Evolutionary conservation across 177 flowering plant species (phyloP), one percentile per base, ranked within the genome.

Genomic region (Vitis hybrid): DNA sequence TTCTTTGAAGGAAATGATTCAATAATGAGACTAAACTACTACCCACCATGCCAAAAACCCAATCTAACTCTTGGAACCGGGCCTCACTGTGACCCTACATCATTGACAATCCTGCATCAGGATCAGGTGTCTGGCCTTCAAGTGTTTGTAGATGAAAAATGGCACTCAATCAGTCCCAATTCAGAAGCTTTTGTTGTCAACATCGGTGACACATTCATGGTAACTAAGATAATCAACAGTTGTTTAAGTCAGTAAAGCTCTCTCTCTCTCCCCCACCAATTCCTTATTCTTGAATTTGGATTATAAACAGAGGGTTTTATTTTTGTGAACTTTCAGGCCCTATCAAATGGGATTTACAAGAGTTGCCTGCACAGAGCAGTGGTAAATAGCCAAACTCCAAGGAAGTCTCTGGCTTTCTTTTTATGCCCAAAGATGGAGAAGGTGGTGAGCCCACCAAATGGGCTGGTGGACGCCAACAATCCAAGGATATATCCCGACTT

Each of bases 11-110:
- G 78, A 10, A 82, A 84, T 60, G 89, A 89, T 58, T 88, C 93
- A 0, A 78, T 88, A 29, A 77, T 87, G 86, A 80, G 90, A 56
- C 66, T 87, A 21, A 88, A 88, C 67, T 81, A 83, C 77, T 89
- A 89, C 65, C 93, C 93, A 2, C 82, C 76, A 2, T 86, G 93
- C 77, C 84, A 88, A 61, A 76, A 75, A 62, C 90, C 93, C 0
- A 83, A 85, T 29, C 74, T 75, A 51, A 74, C 87, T 0, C 82
- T 89, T 0, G 93, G 93, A 60, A 88, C 91, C 0, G 93, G 93
- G 8, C 91, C 93, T 26, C 93, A 89, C 69, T 83, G 86, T 52
- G 91, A 89, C 50, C 93, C 93, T 1, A 85, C 89, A 0, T 85
- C 88, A 18, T 65, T 89, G 21, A 88, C 93, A 50, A 88, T 89